Percentiles rank a stretch among this genome's conserved stretches.
These are phyloP conservation scores for Phytopythium mirpurense DNA, from an alignment of 352 stramenopile species.

Conservation along the genomic window DNA sequence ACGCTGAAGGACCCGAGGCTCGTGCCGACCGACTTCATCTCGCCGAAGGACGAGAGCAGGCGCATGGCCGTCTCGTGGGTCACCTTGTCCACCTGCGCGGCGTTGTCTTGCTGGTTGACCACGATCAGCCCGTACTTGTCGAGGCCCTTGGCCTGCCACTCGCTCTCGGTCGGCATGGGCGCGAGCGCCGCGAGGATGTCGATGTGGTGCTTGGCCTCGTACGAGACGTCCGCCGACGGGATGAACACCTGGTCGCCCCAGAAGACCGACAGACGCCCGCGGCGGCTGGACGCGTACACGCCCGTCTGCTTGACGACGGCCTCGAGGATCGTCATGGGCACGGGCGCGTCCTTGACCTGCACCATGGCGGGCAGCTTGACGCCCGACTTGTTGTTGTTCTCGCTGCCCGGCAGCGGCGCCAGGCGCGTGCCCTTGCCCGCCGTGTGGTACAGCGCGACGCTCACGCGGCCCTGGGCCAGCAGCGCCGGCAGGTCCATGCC, in stretches of 20 bases:
- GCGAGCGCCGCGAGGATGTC: constrained; percentile 96
- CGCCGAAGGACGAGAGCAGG: constrained; percentile 90
- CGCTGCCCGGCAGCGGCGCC: constrained; percentile 92
- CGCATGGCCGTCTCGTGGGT: constrained; percentile 93
- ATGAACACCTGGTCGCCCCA: constrained; percentile 99
- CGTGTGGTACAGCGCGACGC: constrained; percentile 96
- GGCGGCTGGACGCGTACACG: constrained; percentile 93
- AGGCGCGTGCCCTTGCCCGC: constrained; percentile 97
- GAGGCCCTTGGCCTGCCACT: constrained; percentile 94
- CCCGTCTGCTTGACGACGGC: constrained; percentile 97
- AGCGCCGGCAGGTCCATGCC: constrained; percentile 80
- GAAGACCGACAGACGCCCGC: constrained; percentile 95
- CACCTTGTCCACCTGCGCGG: constrained; percentile 97
- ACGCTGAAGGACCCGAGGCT: constrained; percentile 96
- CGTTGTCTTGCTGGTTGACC: constrained; percentile 90
- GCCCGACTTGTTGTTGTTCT: constrained; percentile 99
- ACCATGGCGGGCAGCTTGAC: constrained; percentile 96
- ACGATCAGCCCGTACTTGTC: constrained; percentile 99
- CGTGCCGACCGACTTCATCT: constrained; percentile 94
- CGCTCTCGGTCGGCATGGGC: constrained; percentile 89
- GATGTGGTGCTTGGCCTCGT: constrained; percentile 93
- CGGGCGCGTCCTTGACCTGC: constrained; percentile 76
- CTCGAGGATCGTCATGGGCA: constrained; percentile 97
- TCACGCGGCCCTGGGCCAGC: constrained; percentile 76
- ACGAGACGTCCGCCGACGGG: constrained; percentile 89